Evolutionary conservation across 768 basidiomycete genomes (phyloP).

Genomic region (Cubamyces lactineus): DNA sequence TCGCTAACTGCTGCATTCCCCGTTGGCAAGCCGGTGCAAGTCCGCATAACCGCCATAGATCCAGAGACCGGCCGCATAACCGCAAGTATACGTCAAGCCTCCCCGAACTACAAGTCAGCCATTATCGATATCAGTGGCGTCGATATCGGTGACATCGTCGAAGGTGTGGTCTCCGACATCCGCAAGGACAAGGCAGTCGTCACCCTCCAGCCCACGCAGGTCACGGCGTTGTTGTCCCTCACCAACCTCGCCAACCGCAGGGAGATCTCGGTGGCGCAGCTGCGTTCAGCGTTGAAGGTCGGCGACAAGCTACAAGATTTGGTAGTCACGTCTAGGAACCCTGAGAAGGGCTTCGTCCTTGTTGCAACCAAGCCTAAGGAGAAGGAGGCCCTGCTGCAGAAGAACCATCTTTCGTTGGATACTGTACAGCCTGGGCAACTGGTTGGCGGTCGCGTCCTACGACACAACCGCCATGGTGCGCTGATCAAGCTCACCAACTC

Average conservation of each 20-base stretch:
- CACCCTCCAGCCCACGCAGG: slow-evolving; percentile 65
- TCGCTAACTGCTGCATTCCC: slow-evolving; percentile 66
- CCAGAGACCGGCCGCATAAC: slow-evolving; percentile 63
- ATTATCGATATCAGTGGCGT: slow-evolving; percentile 69
- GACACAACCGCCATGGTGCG: slow-evolving; percentile 71
- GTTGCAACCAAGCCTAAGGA: slow-evolving; percentile 74
- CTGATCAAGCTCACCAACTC: slow-evolving; percentile 74
- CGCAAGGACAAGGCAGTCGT: slow-evolving; percentile 86
- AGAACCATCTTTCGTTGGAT: slow-evolving; percentile 63
- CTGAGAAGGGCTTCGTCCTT: slow-evolving; percentile 84
- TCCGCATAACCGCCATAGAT: slow-evolving; percentile 73
- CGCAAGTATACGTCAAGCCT: slow-evolving; percentile 86
- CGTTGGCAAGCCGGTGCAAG: slow-evolving; percentile 82
- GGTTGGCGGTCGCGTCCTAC: slow-evolving; percentile 79
- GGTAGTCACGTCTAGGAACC: slow-evolving; percentile 86
- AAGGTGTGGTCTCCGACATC: slow-evolving; percentile 74
- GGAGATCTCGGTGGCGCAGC: slow-evolving; percentile 62
- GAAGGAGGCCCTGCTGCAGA: slow-evolving; percentile 50
- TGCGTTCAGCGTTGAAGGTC: slow-evolving; percentile 61
- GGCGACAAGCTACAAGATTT: slow-evolving; percentile 78
- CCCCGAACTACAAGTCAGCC: slow-evolving; percentile 50
- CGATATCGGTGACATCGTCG: slow-evolving; percentile 74
- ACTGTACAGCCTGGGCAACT: slow-evolving; percentile 71
- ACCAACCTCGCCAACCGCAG: slow-evolving; percentile 86
- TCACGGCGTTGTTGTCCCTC: slow-evolving; percentile 83